Base-by-base conservation (phyloP, 2,329 filamentous ascomycete species). In the Aureobasidium uvarum region DNA sequence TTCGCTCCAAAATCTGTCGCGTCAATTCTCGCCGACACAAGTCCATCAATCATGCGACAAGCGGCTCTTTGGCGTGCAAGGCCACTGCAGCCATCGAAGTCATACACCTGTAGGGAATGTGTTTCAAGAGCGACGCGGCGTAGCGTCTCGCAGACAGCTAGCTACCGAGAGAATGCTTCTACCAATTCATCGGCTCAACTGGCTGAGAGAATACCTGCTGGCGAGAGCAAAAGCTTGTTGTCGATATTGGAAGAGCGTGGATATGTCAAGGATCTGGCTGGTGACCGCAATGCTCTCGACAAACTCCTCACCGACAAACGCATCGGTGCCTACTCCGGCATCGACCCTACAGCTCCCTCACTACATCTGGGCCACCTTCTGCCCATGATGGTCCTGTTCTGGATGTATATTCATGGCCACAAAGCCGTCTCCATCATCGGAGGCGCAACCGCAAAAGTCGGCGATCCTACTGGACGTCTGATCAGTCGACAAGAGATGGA, bases 311-410 rank as follows among this genome's bases (percentile, higher is more conserved):
- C 82, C 5, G 75, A 79, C 31, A 88, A 87, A 73, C 82, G 88
- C 67, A 85, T 92, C 70, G 89, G 88, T 68, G 87, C 85, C 66
- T 96, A 96, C 72, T 89, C 91, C 62, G 91, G 91, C 70, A 85
- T 95, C 72, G 91, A 96, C 73, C 90, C 91, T 5, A 95, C 91
- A 0, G 90, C 90, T 16, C 81, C 85, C 65, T 95, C 91, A 2
- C 80, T 95, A 66, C 91, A 96, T 72, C 81, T 95, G 54, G 91
- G 91, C 66, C 90, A 96, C 73, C 81, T 96, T 6, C 80, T 95
- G 16, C 89, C 91, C 25, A 81, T 94, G 64, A 95, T 95, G 91
- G 85, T 89, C 18, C 80, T 94, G 28, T 92, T 92, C 78, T 94
- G 90, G 89, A 84, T 93, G 80, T 92, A 91, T 78, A 81, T 92